These are phyloP conservation scores for Vaccinium myrtillus DNA, from an alignment of 148 eudicot species.

Conservation along the genomic window DNA sequence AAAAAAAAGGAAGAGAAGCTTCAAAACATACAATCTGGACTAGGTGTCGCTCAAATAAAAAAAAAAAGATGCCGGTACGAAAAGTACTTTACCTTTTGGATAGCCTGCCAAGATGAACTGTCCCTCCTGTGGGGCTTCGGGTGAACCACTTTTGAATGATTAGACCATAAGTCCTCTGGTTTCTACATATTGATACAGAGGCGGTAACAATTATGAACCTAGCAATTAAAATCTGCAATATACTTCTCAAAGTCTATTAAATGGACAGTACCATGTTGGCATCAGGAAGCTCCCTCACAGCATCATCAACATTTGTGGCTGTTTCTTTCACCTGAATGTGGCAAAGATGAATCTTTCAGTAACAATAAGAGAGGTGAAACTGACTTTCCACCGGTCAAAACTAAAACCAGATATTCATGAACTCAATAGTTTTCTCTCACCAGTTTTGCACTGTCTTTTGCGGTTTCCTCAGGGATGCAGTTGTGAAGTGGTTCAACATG, in stretches of 20 bases:
- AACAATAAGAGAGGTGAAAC: slow-evolving; percentile 1
- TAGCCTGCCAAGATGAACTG: slow-evolving; percentile 73
- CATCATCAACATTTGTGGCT: slow-evolving; percentile 83
- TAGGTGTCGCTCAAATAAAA: background rate
- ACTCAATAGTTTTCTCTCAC: slow-evolving; percentile 27
- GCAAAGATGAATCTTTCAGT: background rate
- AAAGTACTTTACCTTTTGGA: slow-evolving; percentile 54
- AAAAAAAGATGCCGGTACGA: background rate
- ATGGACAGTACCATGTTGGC: slow-evolving; percentile 73
- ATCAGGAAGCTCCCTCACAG: slow-evolving; percentile 97
- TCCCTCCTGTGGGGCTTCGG: slow-evolving; percentile 94
- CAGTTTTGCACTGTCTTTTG: slow-evolving; percentile 66
- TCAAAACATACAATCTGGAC: background rate
- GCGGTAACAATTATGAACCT: background rate
- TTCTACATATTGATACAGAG: slow-evolving; percentile 42
- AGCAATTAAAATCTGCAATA: background rate
- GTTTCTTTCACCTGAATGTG: slow-evolving; percentile 78
- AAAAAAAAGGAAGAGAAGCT: background rate
- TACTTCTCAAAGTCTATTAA: background rate
- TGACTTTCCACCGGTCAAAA: background rate
- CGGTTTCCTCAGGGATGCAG: slow-evolving; percentile 71
- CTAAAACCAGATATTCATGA: background rate
- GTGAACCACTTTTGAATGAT: slow-evolving; percentile 83
- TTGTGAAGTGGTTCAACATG: slow-evolving; percentile 95
- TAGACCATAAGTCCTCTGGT: slow-evolving; percentile 93